A percentile compares a stretch with the other conserved stretches of the same genome.
phyloP scores from a whole-genome alignment of 2,329 filamentous ascomycete species.

The Alternaria ventricosa region DNA sequence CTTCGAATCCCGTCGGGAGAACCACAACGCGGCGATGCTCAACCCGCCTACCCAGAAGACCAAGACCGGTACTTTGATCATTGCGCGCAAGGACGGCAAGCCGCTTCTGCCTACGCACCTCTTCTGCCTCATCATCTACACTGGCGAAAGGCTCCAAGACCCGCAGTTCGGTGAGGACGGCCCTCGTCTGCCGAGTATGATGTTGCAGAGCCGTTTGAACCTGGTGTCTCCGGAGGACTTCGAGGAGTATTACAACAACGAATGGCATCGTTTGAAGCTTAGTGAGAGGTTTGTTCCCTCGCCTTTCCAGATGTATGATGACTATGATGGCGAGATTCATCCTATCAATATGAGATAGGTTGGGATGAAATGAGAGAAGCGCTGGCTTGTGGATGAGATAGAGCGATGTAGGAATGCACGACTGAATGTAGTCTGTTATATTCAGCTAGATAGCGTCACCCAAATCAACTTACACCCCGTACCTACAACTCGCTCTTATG shows the following conservation, averaged over 20 bases:
- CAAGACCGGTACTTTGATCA: background rate
- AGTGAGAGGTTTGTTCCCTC: background rate
- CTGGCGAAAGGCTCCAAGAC: background rate
- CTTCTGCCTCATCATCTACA: background rate
- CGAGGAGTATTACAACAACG: background rate
- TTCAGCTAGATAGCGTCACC: background rate
- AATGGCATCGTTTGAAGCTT: background rate
- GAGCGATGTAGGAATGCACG: too few relatives aligned
- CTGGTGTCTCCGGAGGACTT: background rate
- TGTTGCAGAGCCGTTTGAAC: background rate
- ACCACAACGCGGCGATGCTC: background rate
- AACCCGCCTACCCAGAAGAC: background rate
- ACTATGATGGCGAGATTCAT: background rate
- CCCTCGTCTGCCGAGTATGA: background rate
- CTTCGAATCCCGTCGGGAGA: background rate
- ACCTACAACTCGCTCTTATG: slow-evolving; percentile 5
- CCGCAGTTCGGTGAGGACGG: background rate
- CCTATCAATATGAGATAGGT: background rate
- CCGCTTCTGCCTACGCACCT: background rate
- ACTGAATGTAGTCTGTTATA: background rate
- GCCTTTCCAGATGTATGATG: background rate
- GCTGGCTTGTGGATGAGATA: background rate
- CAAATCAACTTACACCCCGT: background rate
- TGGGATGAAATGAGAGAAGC: background rate
- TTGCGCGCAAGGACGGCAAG: background rate